These are phyloP conservation scores for Ophiognomonia clavigignenti-juglandacearum DNA, from an alignment of 2,329 filamentous ascomycete genomes.

Conservation along the genomic window DNA sequence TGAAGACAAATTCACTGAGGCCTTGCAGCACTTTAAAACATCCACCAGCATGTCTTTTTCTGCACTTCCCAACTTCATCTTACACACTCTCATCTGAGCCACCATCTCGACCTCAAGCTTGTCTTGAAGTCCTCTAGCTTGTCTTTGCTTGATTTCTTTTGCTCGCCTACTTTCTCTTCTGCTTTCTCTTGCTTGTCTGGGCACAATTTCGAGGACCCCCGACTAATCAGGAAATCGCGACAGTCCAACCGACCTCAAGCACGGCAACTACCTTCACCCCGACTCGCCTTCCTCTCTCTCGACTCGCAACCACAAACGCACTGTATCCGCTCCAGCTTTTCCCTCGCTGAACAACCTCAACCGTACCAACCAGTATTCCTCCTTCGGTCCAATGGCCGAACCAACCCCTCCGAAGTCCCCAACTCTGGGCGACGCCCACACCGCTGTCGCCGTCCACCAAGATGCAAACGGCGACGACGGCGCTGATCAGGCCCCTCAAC, in stretches of 20 bases:
- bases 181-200: no score
- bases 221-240: constrained; percentile 1
- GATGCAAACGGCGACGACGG: constrained; percentile 4
- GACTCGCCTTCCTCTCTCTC: constrained; percentile 14
- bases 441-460: constrained; percentile 16
- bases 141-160: no score
- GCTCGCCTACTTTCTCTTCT: no score
- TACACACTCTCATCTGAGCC: no score
- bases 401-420: constrained; percentile 23
- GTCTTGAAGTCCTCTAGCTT: no score
- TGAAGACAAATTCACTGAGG: no score
- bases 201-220: background rate
- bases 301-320: constrained; percentile 39
- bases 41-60: no score
- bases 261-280: constrained; percentile 17
- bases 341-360: constrained; percentile 23
- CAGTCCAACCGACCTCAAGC: constrained; percentile 12
- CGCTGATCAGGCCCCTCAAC: constrained; percentile 13
- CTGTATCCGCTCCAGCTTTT: constrained; percentile 45
- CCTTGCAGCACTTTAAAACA: no score
- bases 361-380: constrained; percentile 17
- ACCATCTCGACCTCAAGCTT: no score
- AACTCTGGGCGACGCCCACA: constrained; percentile 18
- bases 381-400: constrained; percentile 23
- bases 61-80: no score